These are phyloP conservation scores for Heritiera fomes DNA, from an alignment of 345 rosid genomes.

Conservation along the genomic window DNA sequence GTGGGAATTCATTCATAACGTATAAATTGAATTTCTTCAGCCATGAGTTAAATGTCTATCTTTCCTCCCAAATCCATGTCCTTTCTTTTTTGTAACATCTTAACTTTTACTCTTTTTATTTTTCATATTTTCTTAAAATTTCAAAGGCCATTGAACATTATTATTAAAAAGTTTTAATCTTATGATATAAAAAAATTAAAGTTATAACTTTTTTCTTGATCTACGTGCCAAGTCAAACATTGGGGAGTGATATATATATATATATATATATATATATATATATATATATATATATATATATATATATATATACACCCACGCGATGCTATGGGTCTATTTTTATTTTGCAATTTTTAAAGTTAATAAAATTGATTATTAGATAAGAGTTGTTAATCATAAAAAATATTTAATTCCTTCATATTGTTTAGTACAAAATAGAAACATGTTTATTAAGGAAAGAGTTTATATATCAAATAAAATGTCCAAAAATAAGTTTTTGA, in stretches of 20 bases:
- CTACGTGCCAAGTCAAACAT: neutral
- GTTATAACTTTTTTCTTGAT: neutral
- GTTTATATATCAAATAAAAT: too few relatives aligned
- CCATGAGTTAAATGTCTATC: neutral
- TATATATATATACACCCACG: neutral
- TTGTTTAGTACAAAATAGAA: too few relatives aligned
- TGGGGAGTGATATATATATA: neutral
- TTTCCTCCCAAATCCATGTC: neutral
- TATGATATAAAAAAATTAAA: constrained; percentile 2
- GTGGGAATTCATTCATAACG: neutral
- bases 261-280: too few relatives aligned
- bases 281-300: neutral
- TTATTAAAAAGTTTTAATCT: neutral
- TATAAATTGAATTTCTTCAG: neutral
- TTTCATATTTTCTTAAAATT: neutral
- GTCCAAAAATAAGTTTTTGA: too few relatives aligned
- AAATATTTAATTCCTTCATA: too few relatives aligned
- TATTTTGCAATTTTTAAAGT: too few relatives aligned
- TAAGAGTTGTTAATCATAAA: too few relatives aligned
- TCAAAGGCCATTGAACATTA: neutral
- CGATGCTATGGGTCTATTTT: too few relatives aligned
- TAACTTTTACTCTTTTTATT: neutral
- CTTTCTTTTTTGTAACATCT: neutral
- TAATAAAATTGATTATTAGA: too few relatives aligned
- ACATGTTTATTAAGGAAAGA: too few relatives aligned